Base-by-base conservation (phyloP, 148 eudicot genomes). In the Agrostemma githago region DNA sequence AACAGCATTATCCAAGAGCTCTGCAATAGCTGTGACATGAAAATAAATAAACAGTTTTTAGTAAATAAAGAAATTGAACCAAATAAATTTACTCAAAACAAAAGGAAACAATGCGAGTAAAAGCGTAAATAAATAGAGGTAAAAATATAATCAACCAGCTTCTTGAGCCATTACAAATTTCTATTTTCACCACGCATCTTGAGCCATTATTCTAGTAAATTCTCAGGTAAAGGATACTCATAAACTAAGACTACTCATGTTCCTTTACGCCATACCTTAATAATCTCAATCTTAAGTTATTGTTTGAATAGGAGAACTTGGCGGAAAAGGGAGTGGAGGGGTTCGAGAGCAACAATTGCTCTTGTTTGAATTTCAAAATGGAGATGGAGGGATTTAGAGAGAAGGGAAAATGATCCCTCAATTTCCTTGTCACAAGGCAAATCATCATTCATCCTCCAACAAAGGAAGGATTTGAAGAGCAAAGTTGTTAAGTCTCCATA, bases 1-100 rank as follows among this genome's bases (percentile, higher is more conserved):
- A 64, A 94, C 90, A 40, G 96, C 89, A 82, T 94, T 94, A 73
- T 91, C 98, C 86, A 94, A 82, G 67, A 94, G 96, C 89, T 94
- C 98, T 20, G 98, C 98, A 66, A 94, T 90, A 46, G 98, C 98
- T 93, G 91, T 81, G 79, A 81, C 26, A 39, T 21, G 39, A 76
- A n/a, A 66, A 15, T 69, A 6, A 70, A 19, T 41, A 46, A 26
- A 40, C 17, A 7, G 41, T 38, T 38, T 65, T 48, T 14, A 5
- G 42, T 41, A 44, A 14, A 68, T 11, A 8, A 48, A 48, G 17
- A 12, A 48, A 14, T 4, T 48, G 8, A 44, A 21, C 60, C 60
- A 21, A 69, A 39, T 6, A 66, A n/a, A 21, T 4, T 38, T 14
- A 40, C 16, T 15, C 6, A 5, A 43, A 8, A 65, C 0, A 65